These are phyloP conservation scores for Trichoderma asperellum DNA, from an alignment of 2,329 filamentous ascomycete genomes.

Conservation along the genomic window DNA sequence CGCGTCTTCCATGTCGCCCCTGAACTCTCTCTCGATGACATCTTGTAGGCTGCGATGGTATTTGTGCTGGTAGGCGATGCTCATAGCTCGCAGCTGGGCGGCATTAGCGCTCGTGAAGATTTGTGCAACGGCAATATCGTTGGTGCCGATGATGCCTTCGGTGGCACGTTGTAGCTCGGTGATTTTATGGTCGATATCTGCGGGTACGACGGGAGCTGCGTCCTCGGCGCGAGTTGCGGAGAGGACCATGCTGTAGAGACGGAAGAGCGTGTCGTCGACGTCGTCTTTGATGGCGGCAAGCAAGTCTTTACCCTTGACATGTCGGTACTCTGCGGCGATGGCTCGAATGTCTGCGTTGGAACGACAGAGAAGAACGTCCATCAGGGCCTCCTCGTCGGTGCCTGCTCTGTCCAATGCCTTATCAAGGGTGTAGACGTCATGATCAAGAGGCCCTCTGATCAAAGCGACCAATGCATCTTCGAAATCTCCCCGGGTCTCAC, in stretches of 20 bases:
- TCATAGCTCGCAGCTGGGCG: slow-evolving; percentile 39
- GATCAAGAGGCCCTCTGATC: slow-evolving; percentile 39
- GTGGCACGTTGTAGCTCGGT: slow-evolving; percentile 41
- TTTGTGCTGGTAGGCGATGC: slow-evolving; percentile 39
- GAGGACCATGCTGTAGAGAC: slow-evolving; percentile 43
- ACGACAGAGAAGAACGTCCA: slow-evolving; percentile 42
- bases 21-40: slow-evolving; percentile 13
- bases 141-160: slow-evolving; percentile 40
- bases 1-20: slow-evolving; percentile 42
- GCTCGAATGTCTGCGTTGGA: slow-evolving; percentile 44
- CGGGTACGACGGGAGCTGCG: slow-evolving; percentile 33
- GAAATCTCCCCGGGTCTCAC: slow-evolving; percentile 40
- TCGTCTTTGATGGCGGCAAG: slow-evolving; percentile 40
- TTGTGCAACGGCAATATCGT: slow-evolving; percentile 37
- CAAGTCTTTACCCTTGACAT: slow-evolving; percentile 38
- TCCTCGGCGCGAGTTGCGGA: slow-evolving; percentile 38
- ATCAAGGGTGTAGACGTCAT: slow-evolving; percentile 39
- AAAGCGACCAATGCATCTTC: slow-evolving; percentile 40
- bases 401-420: slow-evolving; percentile 40
- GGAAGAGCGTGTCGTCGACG: slow-evolving; percentile 38
- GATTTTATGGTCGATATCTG: slow-evolving; percentile 42
- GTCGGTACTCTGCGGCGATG: slow-evolving; percentile 40
- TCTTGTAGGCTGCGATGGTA: slow-evolving; percentile 37
- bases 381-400: slow-evolving; percentile 43
- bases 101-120: slow-evolving; percentile 41